These are phyloP conservation scores for Decorospora gaudefroyi DNA, from an alignment of 2,329 filamentous ascomycete genomes.

Conservation along the genomic window DNA sequence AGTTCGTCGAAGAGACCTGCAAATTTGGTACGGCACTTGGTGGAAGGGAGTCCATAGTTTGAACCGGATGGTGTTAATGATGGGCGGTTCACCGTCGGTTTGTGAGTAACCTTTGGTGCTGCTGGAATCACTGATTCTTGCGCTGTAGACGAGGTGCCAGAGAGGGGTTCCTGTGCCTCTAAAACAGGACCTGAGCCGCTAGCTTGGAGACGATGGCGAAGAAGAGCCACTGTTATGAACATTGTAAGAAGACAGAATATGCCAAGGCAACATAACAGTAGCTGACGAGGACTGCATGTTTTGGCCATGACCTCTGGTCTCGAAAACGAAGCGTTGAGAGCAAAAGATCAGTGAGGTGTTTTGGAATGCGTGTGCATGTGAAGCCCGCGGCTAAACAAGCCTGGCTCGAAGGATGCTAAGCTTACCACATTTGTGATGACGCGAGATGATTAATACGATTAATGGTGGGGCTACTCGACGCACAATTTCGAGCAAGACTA, in stretches of 20 bases:
- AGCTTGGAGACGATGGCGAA: conserved; percentile 10
- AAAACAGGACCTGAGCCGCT: not conserved
- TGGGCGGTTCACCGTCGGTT: not conserved
- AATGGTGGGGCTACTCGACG: too few relatives aligned
- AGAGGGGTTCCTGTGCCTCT: not conserved
- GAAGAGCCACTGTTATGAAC: conserved; percentile 2
- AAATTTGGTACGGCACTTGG: conserved; percentile 30
- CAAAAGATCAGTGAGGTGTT: too few relatives aligned
- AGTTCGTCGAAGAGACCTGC: conserved; percentile 29
- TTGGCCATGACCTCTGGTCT: conserved; percentile 1
- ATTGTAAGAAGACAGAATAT: conserved; percentile 7
- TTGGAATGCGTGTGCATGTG: too few relatives aligned
- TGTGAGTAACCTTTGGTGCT: not conserved
- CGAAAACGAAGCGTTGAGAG: too few relatives aligned
- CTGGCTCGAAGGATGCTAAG: too few relatives aligned
- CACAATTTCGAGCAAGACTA: too few relatives aligned
- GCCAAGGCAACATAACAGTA: conserved; percentile 1
- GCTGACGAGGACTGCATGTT: conserved; percentile 7
- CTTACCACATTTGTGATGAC: too few relatives aligned
- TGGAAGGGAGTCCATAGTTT: conserved; percentile 1
- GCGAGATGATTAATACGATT: too few relatives aligned
- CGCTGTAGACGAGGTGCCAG: too few relatives aligned
- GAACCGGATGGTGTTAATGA: not conserved
- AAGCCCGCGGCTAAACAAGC: too few relatives aligned
- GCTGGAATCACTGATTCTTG: not conserved